Conservation (phyloP, 2,329 filamentous ascomycete species). For the Trichophyton mentagrophytes region DNA sequence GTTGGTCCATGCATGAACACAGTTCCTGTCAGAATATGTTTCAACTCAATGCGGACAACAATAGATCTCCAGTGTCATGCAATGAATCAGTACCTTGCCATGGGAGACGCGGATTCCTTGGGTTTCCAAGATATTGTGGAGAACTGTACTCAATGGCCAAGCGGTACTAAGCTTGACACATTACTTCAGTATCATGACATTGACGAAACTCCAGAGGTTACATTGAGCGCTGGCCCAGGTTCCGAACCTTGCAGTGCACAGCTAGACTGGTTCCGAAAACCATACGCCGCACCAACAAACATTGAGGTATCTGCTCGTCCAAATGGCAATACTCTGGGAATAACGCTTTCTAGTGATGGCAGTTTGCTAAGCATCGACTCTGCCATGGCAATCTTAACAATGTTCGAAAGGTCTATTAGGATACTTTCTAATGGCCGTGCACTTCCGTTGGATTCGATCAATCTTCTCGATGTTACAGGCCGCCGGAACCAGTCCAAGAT, state of each 20-base stretch:
- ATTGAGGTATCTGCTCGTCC: conserved; percentile 9
- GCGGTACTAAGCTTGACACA: background rate
- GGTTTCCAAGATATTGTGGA: conserved; percentile 5
- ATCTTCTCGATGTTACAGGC: background rate
- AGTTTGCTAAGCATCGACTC: background rate
- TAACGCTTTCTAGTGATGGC: conserved; percentile 6
- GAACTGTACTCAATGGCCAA: conserved; percentile 4
- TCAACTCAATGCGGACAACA: conserved; percentile 34
- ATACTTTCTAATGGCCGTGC: background rate
- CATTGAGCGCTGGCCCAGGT: background rate
- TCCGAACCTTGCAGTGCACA: background rate
- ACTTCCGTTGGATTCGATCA: background rate
- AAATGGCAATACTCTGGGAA: background rate
- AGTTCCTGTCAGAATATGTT: conserved; percentile 43
- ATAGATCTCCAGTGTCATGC: conserved; percentile 35
- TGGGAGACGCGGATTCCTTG: background rate
- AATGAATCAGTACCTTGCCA: conserved; percentile 35
- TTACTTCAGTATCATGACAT: conserved; percentile 10
- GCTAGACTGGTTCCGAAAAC: conserved; percentile 9
- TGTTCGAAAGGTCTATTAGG: conserved; percentile 4
- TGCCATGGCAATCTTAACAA: background rate
- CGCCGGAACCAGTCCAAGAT: background rate
- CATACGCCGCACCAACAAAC: conserved; percentile 7
- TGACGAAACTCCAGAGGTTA: conserved; percentile 8
- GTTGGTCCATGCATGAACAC: conserved; percentile 51